Evolutionary conservation across 2,329 filamentous ascomycete genomes (phyloP), one percentile per base, ranked within the genome.

Genomic region (Cryphonectria radicalis): DNA sequence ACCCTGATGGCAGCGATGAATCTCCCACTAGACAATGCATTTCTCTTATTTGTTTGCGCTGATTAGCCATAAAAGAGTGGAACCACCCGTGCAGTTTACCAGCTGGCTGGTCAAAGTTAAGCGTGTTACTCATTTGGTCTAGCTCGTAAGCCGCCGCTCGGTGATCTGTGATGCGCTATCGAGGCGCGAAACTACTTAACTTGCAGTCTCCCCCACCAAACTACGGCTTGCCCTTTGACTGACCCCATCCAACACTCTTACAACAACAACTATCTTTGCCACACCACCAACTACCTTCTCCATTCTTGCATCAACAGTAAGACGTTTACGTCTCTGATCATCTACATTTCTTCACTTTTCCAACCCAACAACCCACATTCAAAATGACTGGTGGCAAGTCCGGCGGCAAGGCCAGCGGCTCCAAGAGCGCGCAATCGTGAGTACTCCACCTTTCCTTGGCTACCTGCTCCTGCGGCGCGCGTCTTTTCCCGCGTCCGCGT

Each of bases 381-480:
- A 98, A 93, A 93, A 99, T 99, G 96, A 97, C 96, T 94, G 95
- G 95, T 86, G 96, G 96, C 86, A 99, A 99, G 88, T 98, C 95
- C 88, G 96, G 96, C 86, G 96, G 96, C 91, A 98, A 98, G 92
- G 95, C 95, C 89, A 95, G 93, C 88, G 94, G 95, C 88, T 92
- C 93, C 88, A 99, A 99, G 94, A 97, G 93, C 89, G 93, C 96
- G 82, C 96, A 98, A 90, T 98, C 95, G 96, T 98, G 88, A 91
- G 95, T 92, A 74, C 62, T 63, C 35, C 43, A n/a, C 35, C 37
- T 22, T 63, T 67, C 71, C 50, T 11, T 11, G 40, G 53, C 25
- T 67, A 68, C 73, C 70, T 60, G 32, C 71, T 67, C 57, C 19
- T 50, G 46, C 57, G 65, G 63, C 84, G 84, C 84, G 84, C 84